Percentiles rank a stretch among this genome's conserved stretches.
These are phyloP conservation scores for Podospora bellae-mahoneyi DNA, from an alignment of 495 filamentous ascomycete genomes.

Conservation along the genomic window DNA sequence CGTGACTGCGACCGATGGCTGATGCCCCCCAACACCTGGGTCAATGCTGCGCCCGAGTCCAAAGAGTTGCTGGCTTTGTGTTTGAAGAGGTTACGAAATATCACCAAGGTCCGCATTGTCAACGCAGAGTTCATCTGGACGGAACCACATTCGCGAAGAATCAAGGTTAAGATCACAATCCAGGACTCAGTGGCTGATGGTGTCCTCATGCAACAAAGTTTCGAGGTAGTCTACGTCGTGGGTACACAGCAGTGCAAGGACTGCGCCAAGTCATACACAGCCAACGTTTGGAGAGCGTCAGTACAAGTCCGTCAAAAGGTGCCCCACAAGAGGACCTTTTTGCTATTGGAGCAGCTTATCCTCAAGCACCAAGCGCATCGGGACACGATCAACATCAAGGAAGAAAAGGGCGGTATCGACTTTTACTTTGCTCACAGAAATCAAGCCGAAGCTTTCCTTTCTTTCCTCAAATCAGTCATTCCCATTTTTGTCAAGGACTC, in stretches of 20 bases:
- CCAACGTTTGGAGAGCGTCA: constrained; percentile 61
- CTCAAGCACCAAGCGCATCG: constrained; percentile 88
- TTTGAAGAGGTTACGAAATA: constrained; percentile 72
- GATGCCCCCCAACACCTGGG: constrained; percentile 80
- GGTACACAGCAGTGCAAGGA: constrained; percentile 87
- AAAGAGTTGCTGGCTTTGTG: constrained; percentile 88
- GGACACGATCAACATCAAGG: constrained; percentile 95
- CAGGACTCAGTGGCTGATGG: constrained; percentile 68
- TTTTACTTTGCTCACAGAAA: constrained; percentile 90
- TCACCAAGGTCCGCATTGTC: constrained; percentile 84
- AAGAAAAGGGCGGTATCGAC: constrained; percentile 88
- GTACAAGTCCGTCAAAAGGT: constrained; percentile 96
- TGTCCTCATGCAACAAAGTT: constrained; percentile 86
- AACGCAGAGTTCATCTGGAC: constrained; percentile 98
- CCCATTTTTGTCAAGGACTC: constrained; percentile 80
- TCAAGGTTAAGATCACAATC: constrained; percentile 90
- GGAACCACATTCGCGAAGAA: constrained; percentile 85
- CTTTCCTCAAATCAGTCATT: constrained; percentile 79
- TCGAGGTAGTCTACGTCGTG: constrained; percentile 90
- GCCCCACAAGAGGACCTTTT: constrained; percentile 92
- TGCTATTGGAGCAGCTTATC: constrained; percentile 95
- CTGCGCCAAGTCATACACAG: constrained; percentile 90
- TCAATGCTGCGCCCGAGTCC: constrained; percentile 75
- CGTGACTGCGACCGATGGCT: constrained; percentile 92
- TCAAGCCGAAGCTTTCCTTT: constrained; percentile 87